These are phyloP conservation scores for Trichoderma hamatum DNA, from an alignment of 2,329 filamentous ascomycete genomes.

Conservation along the genomic window DNA sequence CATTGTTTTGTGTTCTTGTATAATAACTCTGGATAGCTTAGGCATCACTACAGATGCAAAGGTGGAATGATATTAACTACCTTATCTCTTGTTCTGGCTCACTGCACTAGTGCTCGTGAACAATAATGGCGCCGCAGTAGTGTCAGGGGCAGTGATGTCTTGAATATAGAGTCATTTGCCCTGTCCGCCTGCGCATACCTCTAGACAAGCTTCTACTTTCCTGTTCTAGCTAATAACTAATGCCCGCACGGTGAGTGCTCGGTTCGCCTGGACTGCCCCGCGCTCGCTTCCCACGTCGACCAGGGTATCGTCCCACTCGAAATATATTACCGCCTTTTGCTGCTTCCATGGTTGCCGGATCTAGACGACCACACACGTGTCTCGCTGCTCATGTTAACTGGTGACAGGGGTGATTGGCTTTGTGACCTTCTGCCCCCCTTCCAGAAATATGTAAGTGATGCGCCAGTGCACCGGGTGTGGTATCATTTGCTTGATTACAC, in stretches of 20 bases:
- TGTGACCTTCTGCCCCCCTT: neutral
- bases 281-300: conserved; percentile 1
- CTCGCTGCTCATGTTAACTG: neutral
- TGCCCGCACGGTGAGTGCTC: neutral
- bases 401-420: neutral
- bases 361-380: neutral
- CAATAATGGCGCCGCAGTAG: neutral
- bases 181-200: neutral
- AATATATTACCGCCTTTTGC: conserved; percentile 5
- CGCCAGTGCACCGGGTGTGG: neutral
- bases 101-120: neutral
- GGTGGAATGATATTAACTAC: neutral
- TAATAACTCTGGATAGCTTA: neutral
- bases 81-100: neutral
- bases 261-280: neutral
- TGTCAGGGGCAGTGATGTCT: neutral
- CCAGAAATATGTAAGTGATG: neutral
- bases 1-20: neutral
- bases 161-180: conserved; percentile 1
- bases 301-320: conserved; percentile 9
- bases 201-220: neutral
- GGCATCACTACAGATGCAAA: neutral
- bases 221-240: neutral
- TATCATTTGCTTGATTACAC: neutral
- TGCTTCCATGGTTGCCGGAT: conserved; percentile 7